Evolutionary conservation across 1,284 basidiomycete species (phyloP).

Genomic region (Rhizoctonia solani): DNA sequence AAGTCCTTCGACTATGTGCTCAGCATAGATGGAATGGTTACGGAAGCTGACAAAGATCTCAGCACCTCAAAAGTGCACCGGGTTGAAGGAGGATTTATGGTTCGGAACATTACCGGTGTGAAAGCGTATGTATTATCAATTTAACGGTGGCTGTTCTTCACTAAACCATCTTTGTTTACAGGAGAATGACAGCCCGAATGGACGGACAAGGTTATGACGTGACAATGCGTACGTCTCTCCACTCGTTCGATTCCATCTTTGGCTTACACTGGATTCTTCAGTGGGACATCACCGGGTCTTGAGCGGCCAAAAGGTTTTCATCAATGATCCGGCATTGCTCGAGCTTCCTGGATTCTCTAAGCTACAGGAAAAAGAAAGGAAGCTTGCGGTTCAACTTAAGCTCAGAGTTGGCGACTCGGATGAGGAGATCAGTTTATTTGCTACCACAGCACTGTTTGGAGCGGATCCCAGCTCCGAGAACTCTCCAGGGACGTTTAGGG

Average conservation of each 20-base stretch:
- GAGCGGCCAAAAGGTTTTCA: conserved; percentile 77
- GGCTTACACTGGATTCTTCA: too few species aligned
- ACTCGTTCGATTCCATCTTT: neutral
- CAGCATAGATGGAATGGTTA: conserved; percentile 58
- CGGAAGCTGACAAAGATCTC: conserved; percentile 72
- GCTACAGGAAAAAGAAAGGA: conserved; percentile 12
- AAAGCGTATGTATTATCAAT: conserved; percentile 55
- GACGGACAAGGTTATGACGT: conserved; percentile 88
- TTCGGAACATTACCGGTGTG: conserved; percentile 77
- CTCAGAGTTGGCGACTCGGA: conserved; percentile 46
- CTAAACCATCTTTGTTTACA: neutral
- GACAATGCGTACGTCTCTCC: conserved; percentile 63
- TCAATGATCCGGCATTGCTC: conserved; percentile 71
- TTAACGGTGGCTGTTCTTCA: neutral
- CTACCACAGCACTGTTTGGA: conserved; percentile 72
- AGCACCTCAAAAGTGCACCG: conserved; percentile 64
- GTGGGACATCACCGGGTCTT: conserved; percentile 83
- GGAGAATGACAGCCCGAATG: conserved; percentile 66
- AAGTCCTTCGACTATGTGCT: conserved; percentile 81
- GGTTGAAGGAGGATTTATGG: conserved; percentile 69
- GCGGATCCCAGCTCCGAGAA: conserved; percentile 52
- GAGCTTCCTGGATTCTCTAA: conserved; percentile 41
- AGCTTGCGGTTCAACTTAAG: conserved; percentile 48
- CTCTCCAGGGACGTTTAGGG: conserved; percentile 6
- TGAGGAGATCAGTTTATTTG: conserved; percentile 56